Conservation (phyloP, 768 basidiomycete species). For the Hemileccinum impolitum region DNA sequence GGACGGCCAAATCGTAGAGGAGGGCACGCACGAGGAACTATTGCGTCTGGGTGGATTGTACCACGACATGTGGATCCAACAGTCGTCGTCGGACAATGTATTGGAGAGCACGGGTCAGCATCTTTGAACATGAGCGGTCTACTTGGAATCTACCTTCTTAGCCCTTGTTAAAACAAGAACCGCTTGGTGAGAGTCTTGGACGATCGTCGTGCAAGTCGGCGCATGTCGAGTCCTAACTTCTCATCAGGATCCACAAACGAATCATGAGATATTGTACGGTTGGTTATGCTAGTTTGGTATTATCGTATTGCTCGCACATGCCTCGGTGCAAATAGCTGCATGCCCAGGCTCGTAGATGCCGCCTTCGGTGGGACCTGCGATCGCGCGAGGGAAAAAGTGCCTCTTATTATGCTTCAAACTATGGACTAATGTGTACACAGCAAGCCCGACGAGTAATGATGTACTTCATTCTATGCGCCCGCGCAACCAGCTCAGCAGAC, state of each 20-base stretch:
- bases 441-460: neutral
- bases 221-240: neutral
- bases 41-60: conserved; percentile 70
- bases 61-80: conserved; percentile 78
- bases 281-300: no score
- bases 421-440: conserved; percentile 3
- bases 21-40: conserved; percentile 90
- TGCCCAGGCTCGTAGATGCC: no score
- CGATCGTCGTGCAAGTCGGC: neutral
- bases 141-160: neutral
- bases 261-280: no score
- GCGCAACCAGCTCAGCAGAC: conserved; percentile 73
- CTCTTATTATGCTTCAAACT: neutral
- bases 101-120: conserved; percentile 14
- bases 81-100: conserved; percentile 43
- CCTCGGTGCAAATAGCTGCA: no score
- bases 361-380: no score
- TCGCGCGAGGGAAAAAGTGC: no score
- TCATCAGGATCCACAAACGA: no score
- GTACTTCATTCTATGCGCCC: conserved; percentile 59
- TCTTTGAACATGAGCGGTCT: neutral
- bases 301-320: no score
- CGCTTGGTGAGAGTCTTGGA: neutral
- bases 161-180: neutral
- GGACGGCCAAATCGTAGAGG: conserved; percentile 87